A percentile compares a stretch with the other conserved stretches of the same genome.
phyloP scores from a whole-genome alignment of 768 basidiomycete genomes.

The Phanerochaete sordida region DNA sequence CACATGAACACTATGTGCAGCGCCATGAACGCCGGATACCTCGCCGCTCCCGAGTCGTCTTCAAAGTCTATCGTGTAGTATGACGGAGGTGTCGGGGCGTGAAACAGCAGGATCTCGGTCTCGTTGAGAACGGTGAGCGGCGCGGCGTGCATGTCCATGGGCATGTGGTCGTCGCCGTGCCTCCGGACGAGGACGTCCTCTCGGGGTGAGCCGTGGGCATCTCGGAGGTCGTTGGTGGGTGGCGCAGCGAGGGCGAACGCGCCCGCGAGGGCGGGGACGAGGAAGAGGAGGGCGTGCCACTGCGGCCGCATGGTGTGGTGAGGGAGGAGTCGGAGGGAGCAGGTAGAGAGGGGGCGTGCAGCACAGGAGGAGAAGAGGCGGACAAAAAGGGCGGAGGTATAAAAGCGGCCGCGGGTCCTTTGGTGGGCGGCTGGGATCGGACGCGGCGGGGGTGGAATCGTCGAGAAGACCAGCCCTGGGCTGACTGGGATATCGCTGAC shows the following conservation, averaged over 20 bases:
- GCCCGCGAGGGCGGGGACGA: constrained; percentile 21
- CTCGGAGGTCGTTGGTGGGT: constrained; percentile 16
- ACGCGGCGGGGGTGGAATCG: constrained; percentile 4
- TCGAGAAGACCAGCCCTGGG: constrained; percentile 3
- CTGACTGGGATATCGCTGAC: not conserved
- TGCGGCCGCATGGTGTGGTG: constrained; percentile 25
- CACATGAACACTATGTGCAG: constrained; percentile 73
- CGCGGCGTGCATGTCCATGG: constrained; percentile 41
- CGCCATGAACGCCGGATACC: constrained; percentile 68
- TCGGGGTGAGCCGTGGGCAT: not conserved
- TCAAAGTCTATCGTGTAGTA: constrained; percentile 83
- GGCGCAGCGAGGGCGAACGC: constrained; percentile 16
- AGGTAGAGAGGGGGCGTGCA: constrained; percentile 7
- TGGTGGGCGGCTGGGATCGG: constrained; percentile 15
- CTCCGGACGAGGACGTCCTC: constrained; percentile 15
- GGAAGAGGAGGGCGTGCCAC: constrained; percentile 23
- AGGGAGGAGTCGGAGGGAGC: constrained; percentile 17
- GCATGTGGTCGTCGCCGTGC: constrained; percentile 25
- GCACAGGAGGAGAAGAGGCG: constrained; percentile 15
- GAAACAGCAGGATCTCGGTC: constrained; percentile 60
- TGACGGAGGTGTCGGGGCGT: constrained; percentile 71
- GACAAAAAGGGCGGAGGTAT: constrained; percentile 4
- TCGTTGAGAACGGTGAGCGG: constrained; percentile 72
- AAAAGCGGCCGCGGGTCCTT: constrained; percentile 3
- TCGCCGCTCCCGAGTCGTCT: constrained; percentile 35